phyloP scores from a whole-genome alignment of 306 rosid genomes.

The Quercus aquifolioides region DNA sequence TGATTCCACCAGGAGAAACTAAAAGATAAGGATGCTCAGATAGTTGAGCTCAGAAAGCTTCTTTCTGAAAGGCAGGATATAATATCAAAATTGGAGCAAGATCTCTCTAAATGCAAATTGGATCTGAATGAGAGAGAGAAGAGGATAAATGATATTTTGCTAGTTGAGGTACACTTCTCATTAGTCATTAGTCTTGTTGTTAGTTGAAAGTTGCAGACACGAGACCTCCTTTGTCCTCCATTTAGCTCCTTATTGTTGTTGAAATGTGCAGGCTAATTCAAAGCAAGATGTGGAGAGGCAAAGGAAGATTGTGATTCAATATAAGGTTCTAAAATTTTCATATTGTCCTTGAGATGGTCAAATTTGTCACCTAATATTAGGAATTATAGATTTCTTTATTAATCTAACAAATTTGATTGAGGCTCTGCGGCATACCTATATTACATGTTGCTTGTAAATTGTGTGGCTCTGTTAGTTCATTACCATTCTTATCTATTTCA shows the following conservation, averaged over 20 bases:
- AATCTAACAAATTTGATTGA: not conserved
- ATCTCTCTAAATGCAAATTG: conserved; percentile 55
- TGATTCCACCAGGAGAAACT: conserved; percentile 54
- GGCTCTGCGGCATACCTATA: not conserved
- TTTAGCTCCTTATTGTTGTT: conserved; percentile 14
- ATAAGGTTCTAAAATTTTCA: conserved; percentile 46
- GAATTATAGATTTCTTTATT: not conserved
- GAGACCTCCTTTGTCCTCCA: not conserved
- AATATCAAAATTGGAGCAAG: conserved; percentile 57
- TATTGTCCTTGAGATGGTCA: not conserved
- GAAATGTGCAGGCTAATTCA: conserved; percentile 51
- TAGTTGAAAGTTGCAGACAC: not conserved
- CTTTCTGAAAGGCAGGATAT: conserved; percentile 56
- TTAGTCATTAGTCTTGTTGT: conserved; percentile 1
- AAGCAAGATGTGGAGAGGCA: conserved; percentile 67
- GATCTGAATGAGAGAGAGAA: conserved; percentile 70
- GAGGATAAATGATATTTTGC: conserved; percentile 51
- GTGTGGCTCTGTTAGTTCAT: not conserved
- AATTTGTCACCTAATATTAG: not conserved
- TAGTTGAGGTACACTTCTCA: conserved; percentile 53
- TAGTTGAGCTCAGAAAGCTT: conserved; percentile 51
- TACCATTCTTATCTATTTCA: not conserved
- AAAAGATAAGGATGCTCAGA: conserved; percentile 56
- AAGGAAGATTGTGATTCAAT: conserved; percentile 41
- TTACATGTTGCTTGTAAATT: not conserved